Evolutionary conservation across 495 filamentous ascomycete genomes (phyloP), one percentile per base, ranked within the genome.

Genomic region (Chaetomium cochliodes): DNA sequence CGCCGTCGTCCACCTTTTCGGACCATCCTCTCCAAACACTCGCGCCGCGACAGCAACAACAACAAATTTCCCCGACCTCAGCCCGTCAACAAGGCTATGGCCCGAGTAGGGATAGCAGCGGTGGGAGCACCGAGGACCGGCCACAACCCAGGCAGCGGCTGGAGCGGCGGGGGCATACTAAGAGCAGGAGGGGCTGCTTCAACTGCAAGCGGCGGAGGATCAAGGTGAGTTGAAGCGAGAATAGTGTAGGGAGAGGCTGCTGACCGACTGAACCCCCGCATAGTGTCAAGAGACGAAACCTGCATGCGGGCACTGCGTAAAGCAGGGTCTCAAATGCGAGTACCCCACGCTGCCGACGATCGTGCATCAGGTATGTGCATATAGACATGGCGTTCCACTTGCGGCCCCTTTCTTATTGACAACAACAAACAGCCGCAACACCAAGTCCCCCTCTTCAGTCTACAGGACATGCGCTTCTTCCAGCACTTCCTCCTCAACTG

Each of bases 161-260:
- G n/a, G 79, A 82, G 69, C 67, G 80, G 46, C 58, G 77, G 41
- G 80, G 81, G 0, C 86, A 88, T 62, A 87, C 81, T 2, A 89
- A 89, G 70, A 86, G 84, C 30, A 76, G 86, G 3, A 73, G 80
- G n/a, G 86, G 86, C 1, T 89, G 86, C 68, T 85, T 81, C 64
- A 85, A 86, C 73, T 89, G 87, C 79, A 89, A 89, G 71, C 74
- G 79, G 49, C 76, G 85, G 12, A 77, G 81, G 64, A 87, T 89
- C 68, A 89, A 88, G 80, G 81, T 80, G 71, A 30, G 62, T n/a
- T 15, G 11, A 6, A 6, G 25, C 8, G 42, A 5, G 44, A 16
- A 18, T 39, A 25, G 11, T 11, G 23, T 13, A 49, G 26, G 41
- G 26, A 59, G 23, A 65, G 18, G 30, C 22, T n/a, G 33, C 53